Evolutionary conservation across 2,329 filamentous ascomycete genomes (phyloP).

Genomic region (Sporothrix brasiliensis): DNA sequence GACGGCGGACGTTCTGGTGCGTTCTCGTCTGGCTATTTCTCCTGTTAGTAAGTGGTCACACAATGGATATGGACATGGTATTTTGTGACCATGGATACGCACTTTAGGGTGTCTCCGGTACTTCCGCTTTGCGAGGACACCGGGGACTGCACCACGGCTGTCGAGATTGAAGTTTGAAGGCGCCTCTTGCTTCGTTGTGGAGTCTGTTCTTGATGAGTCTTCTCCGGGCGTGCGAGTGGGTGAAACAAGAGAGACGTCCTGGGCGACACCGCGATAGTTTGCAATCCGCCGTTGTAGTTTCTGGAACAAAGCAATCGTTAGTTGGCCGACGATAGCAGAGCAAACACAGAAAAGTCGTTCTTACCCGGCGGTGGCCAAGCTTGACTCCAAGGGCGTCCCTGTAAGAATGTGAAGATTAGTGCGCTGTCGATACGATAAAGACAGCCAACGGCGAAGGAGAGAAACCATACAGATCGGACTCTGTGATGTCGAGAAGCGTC

Average conservation of each 20-base stretch:
- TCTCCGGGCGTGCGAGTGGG: slow-evolving; percentile 61
- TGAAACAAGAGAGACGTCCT: slow-evolving; percentile 56
- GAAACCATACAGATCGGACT: slow-evolving; percentile 71
- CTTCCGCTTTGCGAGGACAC: slow-evolving; percentile 65
- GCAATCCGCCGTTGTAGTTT: slow-evolving; percentile 84
- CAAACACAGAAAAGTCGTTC: slow-evolving; percentile 38
- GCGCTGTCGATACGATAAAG: background rate
- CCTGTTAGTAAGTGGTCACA: background rate
- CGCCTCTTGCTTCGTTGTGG: slow-evolving; percentile 35
- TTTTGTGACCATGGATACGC: background rate
- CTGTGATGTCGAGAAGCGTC: slow-evolving; percentile 79
- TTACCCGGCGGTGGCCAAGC: slow-evolving; percentile 76
- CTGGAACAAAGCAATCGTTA: slow-evolving; percentile 45
- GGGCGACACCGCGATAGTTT: slow-evolving; percentile 66
- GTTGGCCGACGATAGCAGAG: background rate
- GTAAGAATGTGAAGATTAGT: slow-evolving; percentile 16
- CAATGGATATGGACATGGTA: background rate
- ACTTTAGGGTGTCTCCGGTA: slow-evolving; percentile 79
- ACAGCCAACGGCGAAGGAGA: background rate
- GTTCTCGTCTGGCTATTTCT: slow-evolving; percentile 68
- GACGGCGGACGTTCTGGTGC: slow-evolving; percentile 79
- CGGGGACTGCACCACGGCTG: slow-evolving; percentile 48
- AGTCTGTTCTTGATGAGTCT: slow-evolving; percentile 51
- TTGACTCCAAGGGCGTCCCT: slow-evolving; percentile 77
- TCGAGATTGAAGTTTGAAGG: slow-evolving; percentile 44